Percentiles rank a stretch among this genome's conserved stretches.
Conservation (phyloP, 192 early-diverging fungal species). For the Dispira simplex region DNA sequence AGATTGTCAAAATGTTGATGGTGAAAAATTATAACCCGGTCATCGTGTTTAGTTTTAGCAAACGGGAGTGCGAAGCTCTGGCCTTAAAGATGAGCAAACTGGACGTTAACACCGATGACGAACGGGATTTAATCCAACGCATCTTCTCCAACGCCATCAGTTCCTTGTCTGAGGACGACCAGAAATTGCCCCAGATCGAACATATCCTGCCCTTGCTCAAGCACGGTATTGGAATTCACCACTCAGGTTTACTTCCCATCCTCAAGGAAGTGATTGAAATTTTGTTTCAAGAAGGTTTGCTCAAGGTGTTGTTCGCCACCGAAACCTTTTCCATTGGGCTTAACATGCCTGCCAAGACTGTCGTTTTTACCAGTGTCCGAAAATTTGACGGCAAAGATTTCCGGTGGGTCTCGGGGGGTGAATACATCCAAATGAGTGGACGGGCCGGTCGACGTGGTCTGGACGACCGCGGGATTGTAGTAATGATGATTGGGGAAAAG, state of each 20-base stretch:
- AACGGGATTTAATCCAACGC: slow-evolving; percentile 65
- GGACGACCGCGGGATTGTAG: slow-evolving; percentile 94
- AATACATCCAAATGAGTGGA: slow-evolving; percentile 99
- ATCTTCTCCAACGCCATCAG: slow-evolving; percentile 82
- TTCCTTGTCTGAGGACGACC: slow-evolving; percentile 77
- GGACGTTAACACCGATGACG: slow-evolving; percentile 78
- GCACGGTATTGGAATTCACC: slow-evolving; percentile 94
- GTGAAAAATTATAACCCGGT: slow-evolving; percentile 93
- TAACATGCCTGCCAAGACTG: slow-evolving; percentile 99
- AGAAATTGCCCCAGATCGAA: slow-evolving; percentile 78
- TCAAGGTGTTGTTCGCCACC: slow-evolving; percentile 97
- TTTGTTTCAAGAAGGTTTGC: slow-evolving; percentile 89
- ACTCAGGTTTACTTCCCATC: slow-evolving; percentile 89
- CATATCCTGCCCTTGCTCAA: slow-evolving; percentile 79
- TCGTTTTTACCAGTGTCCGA: slow-evolving; percentile 84
- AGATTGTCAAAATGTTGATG: slow-evolving; percentile 94
- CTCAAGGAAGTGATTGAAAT: slow-evolving; percentile 96
- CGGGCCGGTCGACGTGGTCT: slow-evolving; percentile 93
- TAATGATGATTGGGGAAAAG: slow-evolving; percentile 92
- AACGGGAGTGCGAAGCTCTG: slow-evolving; percentile 82
- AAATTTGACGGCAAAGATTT: slow-evolving; percentile 86
- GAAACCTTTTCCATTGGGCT: slow-evolving; percentile 98
- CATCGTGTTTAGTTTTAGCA: slow-evolving; percentile 93
- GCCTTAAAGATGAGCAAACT: slow-evolving; percentile 84
- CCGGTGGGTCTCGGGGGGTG: slow-evolving; percentile 77